phyloP scores from a whole-genome alignment of 2,329 filamentous ascomycete species.

The Moelleriella libera region DNA sequence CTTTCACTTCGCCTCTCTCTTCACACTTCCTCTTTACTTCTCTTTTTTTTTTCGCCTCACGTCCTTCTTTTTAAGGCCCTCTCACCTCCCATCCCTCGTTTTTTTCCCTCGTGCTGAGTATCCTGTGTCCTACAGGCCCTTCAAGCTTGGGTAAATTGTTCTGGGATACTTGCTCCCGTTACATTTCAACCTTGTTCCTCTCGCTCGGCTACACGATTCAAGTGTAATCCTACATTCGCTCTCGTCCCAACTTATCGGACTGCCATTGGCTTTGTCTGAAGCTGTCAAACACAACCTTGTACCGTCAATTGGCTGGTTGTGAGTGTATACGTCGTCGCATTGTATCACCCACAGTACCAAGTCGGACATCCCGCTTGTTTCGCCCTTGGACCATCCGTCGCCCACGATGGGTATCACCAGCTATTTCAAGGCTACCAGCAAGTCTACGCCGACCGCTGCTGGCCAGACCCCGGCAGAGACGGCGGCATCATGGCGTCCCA shows the following conservation, averaged over 20 bases:
- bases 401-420: conserved; percentile 42
- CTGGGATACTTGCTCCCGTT: background rate
- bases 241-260: background rate
- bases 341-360: too few species aligned
- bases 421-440: conserved; percentile 42
- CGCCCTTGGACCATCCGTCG: background rate
- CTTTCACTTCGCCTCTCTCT: background rate
- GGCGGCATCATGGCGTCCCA: conserved; percentile 7
- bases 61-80: background rate
- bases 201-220: background rate
- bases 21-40: background rate
- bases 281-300: background rate
- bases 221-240: background rate
- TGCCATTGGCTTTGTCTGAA: background rate
- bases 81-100: background rate
- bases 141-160: background rate
- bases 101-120: background rate
- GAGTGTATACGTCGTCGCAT: too few species aligned
- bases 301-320: background rate
- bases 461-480: conserved; percentile 6
- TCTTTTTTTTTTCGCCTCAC: background rate
- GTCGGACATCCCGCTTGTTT: background rate
- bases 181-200: background rate
- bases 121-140: background rate
- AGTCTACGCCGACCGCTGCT: conserved; percentile 6